Conservation (phyloP, 225 moss, liverwort and hornwort species). For the Asterella californica region DNA sequence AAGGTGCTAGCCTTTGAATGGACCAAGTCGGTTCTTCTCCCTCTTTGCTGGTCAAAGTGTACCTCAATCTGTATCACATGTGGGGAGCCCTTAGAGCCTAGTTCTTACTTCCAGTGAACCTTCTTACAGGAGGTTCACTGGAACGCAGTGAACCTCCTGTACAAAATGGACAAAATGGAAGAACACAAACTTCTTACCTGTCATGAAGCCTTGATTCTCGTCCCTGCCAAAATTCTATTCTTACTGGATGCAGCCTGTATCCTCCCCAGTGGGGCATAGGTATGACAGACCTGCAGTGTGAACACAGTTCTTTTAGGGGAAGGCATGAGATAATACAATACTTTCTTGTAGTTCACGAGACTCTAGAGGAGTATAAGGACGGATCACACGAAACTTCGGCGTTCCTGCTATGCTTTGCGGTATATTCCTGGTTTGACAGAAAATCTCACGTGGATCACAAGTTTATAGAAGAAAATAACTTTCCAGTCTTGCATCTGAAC, state of each 20-base stretch:
- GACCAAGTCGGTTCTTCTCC: slow-evolving; percentile 45
- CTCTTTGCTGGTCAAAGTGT: slow-evolving; percentile 41
- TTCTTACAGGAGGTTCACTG: no score
- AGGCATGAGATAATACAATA: no score
- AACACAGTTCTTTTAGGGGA: not conserved
- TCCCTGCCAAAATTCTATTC: slow-evolving; percentile 96
- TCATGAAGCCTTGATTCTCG: slow-evolving; percentile 91
- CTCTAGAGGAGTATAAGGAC: not conserved
- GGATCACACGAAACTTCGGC: no score
- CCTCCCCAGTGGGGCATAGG: slow-evolving; percentile 90
- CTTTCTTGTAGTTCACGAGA: not conserved
- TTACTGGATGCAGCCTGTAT: slow-evolving; percentile 59
- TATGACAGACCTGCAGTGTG: slow-evolving; percentile 49
- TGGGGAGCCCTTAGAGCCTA: not conserved
- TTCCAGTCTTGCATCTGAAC: not conserved
- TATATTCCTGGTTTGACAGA: not conserved
- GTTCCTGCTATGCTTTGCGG: not conserved
- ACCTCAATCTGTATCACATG: slow-evolving; percentile 54
- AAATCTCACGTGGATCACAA: not conserved
- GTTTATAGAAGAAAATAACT: not conserved
- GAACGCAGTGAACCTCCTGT: not conserved
- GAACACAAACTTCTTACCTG: slow-evolving; percentile 34
- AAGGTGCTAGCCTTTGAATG: slow-evolving; percentile 72
- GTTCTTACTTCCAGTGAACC: no score
- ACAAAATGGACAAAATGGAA: not conserved